Conservation (phyloP, 345 rosid species). For the Syzygium oleosum region DNA sequence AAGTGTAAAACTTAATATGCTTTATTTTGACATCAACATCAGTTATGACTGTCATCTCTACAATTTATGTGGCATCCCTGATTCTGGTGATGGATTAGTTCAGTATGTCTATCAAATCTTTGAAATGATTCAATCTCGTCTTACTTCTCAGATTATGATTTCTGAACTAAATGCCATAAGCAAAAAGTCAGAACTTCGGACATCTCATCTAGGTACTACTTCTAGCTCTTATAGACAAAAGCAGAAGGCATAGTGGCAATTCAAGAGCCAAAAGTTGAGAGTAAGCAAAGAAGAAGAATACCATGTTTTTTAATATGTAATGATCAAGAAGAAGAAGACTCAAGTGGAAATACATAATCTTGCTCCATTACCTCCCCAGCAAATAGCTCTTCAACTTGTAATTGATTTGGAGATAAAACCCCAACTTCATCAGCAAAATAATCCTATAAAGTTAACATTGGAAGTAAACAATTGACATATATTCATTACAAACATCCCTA, state of each 20-base stretch:
- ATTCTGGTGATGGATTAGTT: neutral
- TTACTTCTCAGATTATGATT: neutral
- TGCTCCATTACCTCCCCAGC: constrained; percentile 81
- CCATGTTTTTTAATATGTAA: neutral
- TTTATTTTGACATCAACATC: neutral
- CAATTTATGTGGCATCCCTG: neutral
- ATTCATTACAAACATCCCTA: neutral
- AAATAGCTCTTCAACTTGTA: constrained; percentile 81
- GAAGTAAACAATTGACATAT: neutral
- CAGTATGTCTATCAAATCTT: neutral
- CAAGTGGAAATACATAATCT: neutral
- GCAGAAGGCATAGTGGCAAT: neutral
- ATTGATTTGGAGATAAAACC: constrained; percentile 87
- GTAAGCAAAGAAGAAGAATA: neutral
- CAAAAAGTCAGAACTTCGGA: neutral
- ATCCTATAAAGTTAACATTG: constrained; percentile 41
- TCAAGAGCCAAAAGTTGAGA: neutral
- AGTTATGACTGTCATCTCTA: neutral
- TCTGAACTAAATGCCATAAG: neutral
- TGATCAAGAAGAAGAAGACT: neutral
- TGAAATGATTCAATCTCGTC: neutral
- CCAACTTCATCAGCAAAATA: constrained; percentile 93
- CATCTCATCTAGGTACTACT: neutral
- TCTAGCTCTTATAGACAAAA: neutral
- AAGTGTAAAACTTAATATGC: neutral